Percentiles rank a stretch among this genome's conserved stretches.
Evolutionary conservation across 495 filamentous ascomycete species (phyloP).

Genomic region (Daldinia caldariorum): DNA sequence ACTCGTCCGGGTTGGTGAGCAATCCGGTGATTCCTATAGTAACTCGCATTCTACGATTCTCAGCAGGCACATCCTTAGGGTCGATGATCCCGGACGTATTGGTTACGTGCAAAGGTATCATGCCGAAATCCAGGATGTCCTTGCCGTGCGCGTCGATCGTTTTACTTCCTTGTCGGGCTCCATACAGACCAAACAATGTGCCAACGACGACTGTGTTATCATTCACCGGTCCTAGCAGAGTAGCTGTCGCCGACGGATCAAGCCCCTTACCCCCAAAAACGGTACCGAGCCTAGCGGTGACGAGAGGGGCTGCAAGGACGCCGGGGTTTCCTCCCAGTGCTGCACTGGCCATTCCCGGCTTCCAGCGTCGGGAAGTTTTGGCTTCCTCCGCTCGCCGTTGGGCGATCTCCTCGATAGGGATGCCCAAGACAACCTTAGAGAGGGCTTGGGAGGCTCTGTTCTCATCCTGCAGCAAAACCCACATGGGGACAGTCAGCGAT

Average conservation of each 20-base stretch:
- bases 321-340: constrained; percentile 78
- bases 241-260: constrained; percentile 71
- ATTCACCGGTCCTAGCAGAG: constrained; percentile 80
- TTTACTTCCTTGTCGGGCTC: constrained; percentile 81
- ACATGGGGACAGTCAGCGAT: constrained; percentile 71
- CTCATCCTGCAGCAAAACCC: constrained; percentile 75
- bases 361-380: constrained; percentile 75
- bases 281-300: constrained; percentile 82
- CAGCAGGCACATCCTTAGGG: constrained; percentile 52
- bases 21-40: constrained; percentile 87
- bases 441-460: constrained; percentile 76
- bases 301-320: constrained; percentile 80
- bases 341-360: constrained; percentile 77
- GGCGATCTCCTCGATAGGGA: constrained; percentile 72
- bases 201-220: constrained; percentile 81
- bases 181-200: constrained; percentile 88
- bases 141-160: constrained; percentile 89
- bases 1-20: constrained; percentile 75
- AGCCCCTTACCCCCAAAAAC: constrained; percentile 84
- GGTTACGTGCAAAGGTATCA: constrained; percentile 73
- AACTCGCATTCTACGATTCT: constrained; percentile 74
- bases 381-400: constrained; percentile 75
- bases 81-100: constrained; percentile 48
- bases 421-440: constrained; percentile 74
- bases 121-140: constrained; percentile 89